phyloP scores from a whole-genome alignment of 177 flowering plant genomes.

The Vitis hybrid region DNA sequence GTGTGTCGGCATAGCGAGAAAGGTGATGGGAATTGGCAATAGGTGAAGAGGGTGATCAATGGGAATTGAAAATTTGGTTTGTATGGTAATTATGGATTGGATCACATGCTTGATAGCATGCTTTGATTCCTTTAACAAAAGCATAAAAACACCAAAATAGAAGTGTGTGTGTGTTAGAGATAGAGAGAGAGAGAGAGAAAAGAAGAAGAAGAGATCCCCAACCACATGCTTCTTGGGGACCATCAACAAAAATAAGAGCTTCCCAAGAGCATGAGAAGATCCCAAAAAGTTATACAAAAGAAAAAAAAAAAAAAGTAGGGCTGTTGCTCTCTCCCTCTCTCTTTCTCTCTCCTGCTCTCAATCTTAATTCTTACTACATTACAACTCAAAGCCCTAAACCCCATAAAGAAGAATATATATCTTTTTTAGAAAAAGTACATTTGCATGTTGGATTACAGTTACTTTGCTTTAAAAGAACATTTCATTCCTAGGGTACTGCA shows the following conservation, averaged over 20 bases:
- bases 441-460: constrained; percentile 38
- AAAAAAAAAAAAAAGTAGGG: background rate
- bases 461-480: constrained; percentile 34
- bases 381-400: constrained; percentile 34
- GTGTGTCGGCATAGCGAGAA: constrained; percentile 11
- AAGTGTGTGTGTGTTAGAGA: background rate
- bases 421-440: constrained; percentile 11
- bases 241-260: constrained; percentile 15
- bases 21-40: constrained; percentile 1
- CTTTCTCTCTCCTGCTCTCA: background rate
- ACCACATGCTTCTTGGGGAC: constrained; percentile 46
- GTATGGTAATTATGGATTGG: constrained; percentile 19
- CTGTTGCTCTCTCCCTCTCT: background rate
- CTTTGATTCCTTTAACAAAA: constrained; percentile 42
- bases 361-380: constrained; percentile 23
- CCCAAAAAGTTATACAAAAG: constrained; percentile 36
- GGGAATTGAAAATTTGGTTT: constrained; percentile 14
- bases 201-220: constrained; percentile 5
- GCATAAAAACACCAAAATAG: constrained; percentile 10
- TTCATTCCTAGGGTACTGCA: constrained; percentile 39
- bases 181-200: background rate
- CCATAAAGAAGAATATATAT: constrained; percentile 30
- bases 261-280: constrained; percentile 39
- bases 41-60: background rate
- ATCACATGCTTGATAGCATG: constrained; percentile 38